Conservation (phyloP, 2,329 filamentous ascomycete genomes). For the Fusarium sp. region DNA sequence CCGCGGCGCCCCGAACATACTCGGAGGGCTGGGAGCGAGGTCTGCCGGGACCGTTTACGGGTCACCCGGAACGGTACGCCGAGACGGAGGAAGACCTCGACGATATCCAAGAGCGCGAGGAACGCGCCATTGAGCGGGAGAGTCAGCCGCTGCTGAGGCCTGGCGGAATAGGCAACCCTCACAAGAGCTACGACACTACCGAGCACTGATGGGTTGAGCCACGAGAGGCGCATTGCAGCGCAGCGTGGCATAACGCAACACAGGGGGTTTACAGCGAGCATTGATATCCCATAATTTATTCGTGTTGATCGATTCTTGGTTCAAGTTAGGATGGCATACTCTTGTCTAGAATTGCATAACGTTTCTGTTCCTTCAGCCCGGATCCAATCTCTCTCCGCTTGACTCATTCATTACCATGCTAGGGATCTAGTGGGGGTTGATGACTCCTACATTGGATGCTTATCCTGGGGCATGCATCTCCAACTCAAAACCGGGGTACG, state of each 20-base stretch:
- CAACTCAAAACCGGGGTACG: not conserved
- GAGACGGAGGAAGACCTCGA: conserved; percentile 64
- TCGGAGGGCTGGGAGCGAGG: conserved; percentile 65
- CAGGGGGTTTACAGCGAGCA: conserved; percentile 32
- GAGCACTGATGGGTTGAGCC: conserved; percentile 21
- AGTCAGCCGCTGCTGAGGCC: conserved; percentile 63
- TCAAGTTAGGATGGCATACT: conserved; percentile 23
- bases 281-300: conserved; percentile 37
- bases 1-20: conserved; percentile 57
- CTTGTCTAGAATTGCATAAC: conserved; percentile 28
- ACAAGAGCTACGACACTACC: conserved; percentile 53
- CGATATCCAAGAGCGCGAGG: conserved; percentile 63
- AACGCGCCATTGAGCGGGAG: conserved; percentile 62
- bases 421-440: conserved; percentile 29
- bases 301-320: conserved; percentile 26
- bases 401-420: conserved; percentile 9
- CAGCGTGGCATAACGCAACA: not conserved
- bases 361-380: conserved; percentile 2
- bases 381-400: conserved; percentile 7
- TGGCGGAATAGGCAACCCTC: conserved; percentile 62
- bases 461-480: not conserved
- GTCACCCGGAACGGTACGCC: conserved; percentile 64
- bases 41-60: conserved; percentile 63
- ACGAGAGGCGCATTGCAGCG: not conserved
- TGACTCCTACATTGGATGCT: conserved; percentile 25